A percentile compares a stretch with the other conserved stretches of the same genome.
These are phyloP conservation scores for Deakozyma indianensis DNA, from an alignment of 805 yeast genomes.

Conservation along the genomic window DNA sequence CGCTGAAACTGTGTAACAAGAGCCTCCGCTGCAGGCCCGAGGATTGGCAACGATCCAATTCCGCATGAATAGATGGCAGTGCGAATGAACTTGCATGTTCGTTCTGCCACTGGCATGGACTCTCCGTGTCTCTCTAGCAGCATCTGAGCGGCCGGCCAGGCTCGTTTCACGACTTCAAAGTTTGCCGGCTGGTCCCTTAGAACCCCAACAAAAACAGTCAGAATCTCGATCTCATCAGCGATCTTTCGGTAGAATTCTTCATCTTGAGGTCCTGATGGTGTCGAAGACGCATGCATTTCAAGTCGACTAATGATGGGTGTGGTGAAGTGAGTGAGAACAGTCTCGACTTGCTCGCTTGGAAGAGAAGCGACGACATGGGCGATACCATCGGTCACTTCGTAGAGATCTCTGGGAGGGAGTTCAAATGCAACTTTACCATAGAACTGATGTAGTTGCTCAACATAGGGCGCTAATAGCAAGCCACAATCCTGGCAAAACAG, in stretches of 20 bases:
- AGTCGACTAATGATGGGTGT: not conserved
- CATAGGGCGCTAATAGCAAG: conserved; percentile 40
- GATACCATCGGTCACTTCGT: conserved; percentile 79
- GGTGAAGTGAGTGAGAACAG: not conserved
- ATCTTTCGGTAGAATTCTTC: conserved; percentile 32
- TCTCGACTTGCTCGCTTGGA: not conserved
- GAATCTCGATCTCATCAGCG: conserved; percentile 64
- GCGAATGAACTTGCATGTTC: not conserved
- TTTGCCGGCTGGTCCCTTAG: conserved; percentile 28
- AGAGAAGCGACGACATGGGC: conserved; percentile 46
- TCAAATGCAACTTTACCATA: conserved; percentile 23
- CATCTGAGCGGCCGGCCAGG: conserved; percentile 44
- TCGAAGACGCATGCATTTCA: conserved; percentile 1
- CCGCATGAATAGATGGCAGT: not conserved
- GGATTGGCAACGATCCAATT: not conserved
- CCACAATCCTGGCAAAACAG: conserved; percentile 90
- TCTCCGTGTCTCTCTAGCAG: conserved; percentile 41
- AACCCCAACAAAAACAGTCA: conserved; percentile 30
- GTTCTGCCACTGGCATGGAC: conserved; percentile 39
- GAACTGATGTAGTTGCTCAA: conserved; percentile 63
- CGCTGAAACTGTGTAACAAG: not conserved
- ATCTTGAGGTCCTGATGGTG: conserved; percentile 10
- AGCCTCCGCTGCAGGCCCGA: not conserved
- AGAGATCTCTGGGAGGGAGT: conserved; percentile 19
- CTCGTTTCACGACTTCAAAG: conserved; percentile 4